These are phyloP conservation scores for Daucus carota DNA, from an alignment of 129 eudicot genomes.

Conservation along the genomic window DH1_v3.0 NC_030384.2:41919501-41920000, in stretches of 20 bases:
- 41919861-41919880: too few species aligned
- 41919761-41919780: slow-evolving; percentile 87
- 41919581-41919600: not conserved
- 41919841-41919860: too few species aligned
- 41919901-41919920: not conserved
- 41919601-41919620: slow-evolving; percentile 96
- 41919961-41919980: not conserved
- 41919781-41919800: not conserved
- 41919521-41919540: not conserved
- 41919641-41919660: slow-evolving; percentile 84
- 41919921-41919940: not conserved
- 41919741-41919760: slow-evolving; percentile 74
- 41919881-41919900: not conserved
- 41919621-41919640: slow-evolving; percentile 88
- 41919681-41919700: slow-evolving; percentile 97
- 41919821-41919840: not conserved
- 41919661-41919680: slow-evolving; percentile 98
- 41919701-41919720: slow-evolving; percentile 95
- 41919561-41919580: not conserved
- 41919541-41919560: not conserved
- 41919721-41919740: slow-evolving; percentile 96
- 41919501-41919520: not conserved
- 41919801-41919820: not conserved
- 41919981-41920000: slow-evolving; percentile 52
- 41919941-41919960: not conserved